These are phyloP conservation scores for Ophiostoma sp. DNA, from an alignment of 2,329 filamentous ascomycete species.

Conservation along the genomic window DNA sequence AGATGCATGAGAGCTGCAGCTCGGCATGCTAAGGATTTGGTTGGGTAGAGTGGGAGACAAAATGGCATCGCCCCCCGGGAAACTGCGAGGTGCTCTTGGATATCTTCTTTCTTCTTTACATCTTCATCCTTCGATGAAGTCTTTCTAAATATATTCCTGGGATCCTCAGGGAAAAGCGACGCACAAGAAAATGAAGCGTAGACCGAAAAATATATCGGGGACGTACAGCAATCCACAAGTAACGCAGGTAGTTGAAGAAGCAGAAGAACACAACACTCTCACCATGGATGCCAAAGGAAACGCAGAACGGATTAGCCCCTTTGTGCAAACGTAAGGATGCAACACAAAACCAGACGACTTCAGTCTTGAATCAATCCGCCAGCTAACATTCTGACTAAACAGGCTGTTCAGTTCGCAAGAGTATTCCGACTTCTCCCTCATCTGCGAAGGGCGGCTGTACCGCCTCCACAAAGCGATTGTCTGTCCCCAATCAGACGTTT, in stretches of 20 bases:
- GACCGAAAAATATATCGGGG: too few relatives aligned
- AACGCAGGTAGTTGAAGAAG: too few relatives aligned
- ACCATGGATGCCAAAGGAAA: too few relatives aligned
- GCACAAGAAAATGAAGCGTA: too few relatives aligned
- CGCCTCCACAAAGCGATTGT: slow-evolving; percentile 15
- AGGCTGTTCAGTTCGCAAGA: slow-evolving; percentile 1
- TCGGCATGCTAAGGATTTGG: background rate
- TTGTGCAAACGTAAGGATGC: background rate
- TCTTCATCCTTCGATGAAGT: too few relatives aligned
- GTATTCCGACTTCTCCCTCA: slow-evolving; percentile 14
- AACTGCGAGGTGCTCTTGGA: background rate
- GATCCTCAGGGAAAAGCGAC: too few relatives aligned
- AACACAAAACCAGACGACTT: background rate
- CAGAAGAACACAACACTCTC: too few relatives aligned
- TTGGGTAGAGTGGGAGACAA: background rate
- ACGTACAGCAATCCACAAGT: too few relatives aligned
- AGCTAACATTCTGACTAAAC: too few relatives aligned
- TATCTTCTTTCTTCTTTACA: too few relatives aligned
- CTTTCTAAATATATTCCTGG: too few relatives aligned
- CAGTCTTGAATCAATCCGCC: background rate
- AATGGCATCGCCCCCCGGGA: background rate
- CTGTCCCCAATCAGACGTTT: slow-evolving; percentile 11
- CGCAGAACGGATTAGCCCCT: too few relatives aligned
- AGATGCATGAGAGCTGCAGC: background rate
- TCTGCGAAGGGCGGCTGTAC: background rate